phyloP scores from a whole-genome alignment of 176 grass and related monocot species.

The Alloteropsis semialata region DNA sequence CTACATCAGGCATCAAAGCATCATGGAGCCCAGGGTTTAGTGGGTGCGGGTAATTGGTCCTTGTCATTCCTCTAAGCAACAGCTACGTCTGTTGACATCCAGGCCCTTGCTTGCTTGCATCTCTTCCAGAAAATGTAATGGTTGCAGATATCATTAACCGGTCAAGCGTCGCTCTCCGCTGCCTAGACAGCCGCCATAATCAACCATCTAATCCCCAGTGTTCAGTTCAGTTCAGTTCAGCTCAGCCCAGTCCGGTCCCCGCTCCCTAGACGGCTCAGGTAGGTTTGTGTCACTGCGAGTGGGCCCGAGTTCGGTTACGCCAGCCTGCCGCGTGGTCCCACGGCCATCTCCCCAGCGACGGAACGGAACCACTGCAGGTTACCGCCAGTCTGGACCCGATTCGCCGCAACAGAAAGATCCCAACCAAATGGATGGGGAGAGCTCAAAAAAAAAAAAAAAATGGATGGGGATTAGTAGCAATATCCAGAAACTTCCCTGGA shows the following conservation, averaged over 20 bases:
- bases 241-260: background rate
- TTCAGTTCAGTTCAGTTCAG: background rate
- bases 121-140: no score
- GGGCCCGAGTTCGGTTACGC: background rate
- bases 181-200: background rate
- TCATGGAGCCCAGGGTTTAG: background rate
- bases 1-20: no score
- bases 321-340: background rate
- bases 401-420: background rate
- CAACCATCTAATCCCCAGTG: background rate
- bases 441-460: no score
- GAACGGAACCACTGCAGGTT: background rate
- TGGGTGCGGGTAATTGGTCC: constrained; percentile 26
- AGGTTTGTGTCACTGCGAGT: background rate
- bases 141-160: no score
- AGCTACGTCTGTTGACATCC: constrained; percentile 28
- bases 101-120: constrained; percentile 8
- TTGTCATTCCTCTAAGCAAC: constrained; percentile 30
- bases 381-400: background rate
- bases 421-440: background rate
- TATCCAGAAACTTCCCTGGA: background rate
- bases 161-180: constrained; percentile 17
- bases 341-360: background rate
- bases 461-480: background rate
- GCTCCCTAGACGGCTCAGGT: background rate